Conservation (phyloP, 202 grass and related monocot species). For the Saccharum hybrid region DNA sequence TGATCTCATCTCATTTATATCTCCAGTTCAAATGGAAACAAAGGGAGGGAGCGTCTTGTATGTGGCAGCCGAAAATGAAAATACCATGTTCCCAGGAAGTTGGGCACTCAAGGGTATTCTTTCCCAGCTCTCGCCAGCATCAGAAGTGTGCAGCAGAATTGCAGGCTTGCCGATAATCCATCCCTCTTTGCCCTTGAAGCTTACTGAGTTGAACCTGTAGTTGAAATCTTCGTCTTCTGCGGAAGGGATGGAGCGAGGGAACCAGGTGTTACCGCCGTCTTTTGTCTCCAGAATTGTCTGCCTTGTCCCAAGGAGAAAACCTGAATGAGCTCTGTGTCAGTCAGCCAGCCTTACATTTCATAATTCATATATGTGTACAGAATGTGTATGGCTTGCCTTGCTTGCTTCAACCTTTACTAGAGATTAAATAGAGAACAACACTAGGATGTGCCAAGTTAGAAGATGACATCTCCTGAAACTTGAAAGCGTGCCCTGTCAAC, state of each 20-base stretch:
- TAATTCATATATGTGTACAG: neutral
- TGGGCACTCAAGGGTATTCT: conserved; percentile 90
- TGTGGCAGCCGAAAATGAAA: neutral
- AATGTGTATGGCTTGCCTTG: neutral
- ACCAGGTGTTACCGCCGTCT: conserved; percentile 79
- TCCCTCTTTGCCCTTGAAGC: conserved; percentile 92
- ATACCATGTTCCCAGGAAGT: conserved; percentile 87
- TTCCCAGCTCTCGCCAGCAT: conserved; percentile 95
- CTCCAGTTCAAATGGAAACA: neutral
- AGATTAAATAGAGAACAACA: neutral
- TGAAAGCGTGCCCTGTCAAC: neutral
- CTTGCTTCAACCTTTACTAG: neutral
- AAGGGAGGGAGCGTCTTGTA: neutral
- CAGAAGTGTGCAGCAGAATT: conserved; percentile 83
- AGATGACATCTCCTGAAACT: neutral
- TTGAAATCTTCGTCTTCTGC: conserved; percentile 98
- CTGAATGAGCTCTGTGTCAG: conserved; percentile 31
- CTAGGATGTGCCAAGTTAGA: neutral
- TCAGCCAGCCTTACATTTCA: neutral
- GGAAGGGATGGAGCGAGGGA: conserved; percentile 86
- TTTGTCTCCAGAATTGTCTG: conserved; percentile 95
- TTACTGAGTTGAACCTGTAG: conserved; percentile 96
- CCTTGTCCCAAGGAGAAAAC: conserved; percentile 90
- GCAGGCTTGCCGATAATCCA: conserved; percentile 97
- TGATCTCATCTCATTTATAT: neutral